These are phyloP conservation scores for Physcia stellaris DNA, from an alignment of 495 filamentous ascomycete species.

Conservation along the genomic window DNA sequence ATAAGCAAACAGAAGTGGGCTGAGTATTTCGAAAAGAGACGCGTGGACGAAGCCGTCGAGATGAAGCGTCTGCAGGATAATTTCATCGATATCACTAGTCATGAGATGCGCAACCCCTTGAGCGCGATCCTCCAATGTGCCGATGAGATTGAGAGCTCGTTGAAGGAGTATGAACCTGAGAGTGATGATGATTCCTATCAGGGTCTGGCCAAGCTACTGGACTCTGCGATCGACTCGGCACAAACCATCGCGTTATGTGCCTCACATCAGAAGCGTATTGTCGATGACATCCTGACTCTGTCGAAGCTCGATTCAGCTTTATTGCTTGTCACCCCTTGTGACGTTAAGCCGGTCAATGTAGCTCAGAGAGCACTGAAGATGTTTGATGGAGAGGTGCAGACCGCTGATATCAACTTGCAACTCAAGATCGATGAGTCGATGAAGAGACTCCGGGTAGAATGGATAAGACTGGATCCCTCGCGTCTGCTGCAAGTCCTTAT, in stretches of 20 bases:
- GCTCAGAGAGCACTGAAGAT: slow-evolving; percentile 56
- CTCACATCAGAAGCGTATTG: slow-evolving; percentile 66
- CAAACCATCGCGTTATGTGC: slow-evolving; percentile 66
- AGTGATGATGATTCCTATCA: slow-evolving; percentile 6
- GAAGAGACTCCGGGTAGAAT: slow-evolving; percentile 40
- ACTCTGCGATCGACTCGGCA: slow-evolving; percentile 52
- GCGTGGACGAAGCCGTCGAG: slow-evolving; percentile 50
- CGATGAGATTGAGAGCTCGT: slow-evolving; percentile 52
- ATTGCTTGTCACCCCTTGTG: slow-evolving; percentile 52
- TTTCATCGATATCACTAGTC: slow-evolving; percentile 80
- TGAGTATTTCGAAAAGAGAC: slow-evolving; percentile 38
- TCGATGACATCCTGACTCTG: slow-evolving; percentile 65
- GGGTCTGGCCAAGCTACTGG: no score
- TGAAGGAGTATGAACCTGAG: slow-evolving; percentile 29
- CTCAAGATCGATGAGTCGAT: slow-evolving; percentile 47
- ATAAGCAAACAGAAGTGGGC: slow-evolving; percentile 35
- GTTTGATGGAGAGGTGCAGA: slow-evolving; percentile 57
- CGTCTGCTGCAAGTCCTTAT: slow-evolving; percentile 61
- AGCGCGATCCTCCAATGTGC: slow-evolving; percentile 71
- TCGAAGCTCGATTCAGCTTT: slow-evolving; percentile 74
- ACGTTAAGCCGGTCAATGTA: slow-evolving; percentile 51
- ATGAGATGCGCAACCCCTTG: slow-evolving; percentile 78
- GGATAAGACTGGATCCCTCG: slow-evolving; percentile 56
- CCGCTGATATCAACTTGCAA: slow-evolving; percentile 50
- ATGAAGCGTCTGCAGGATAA: slow-evolving; percentile 61